A percentile compares a stretch with the other conserved stretches of the same genome.
Evolutionary conservation across 2,329 filamentous ascomycete species (phyloP).

Genomic region (Venturia aucupariae): DNA sequence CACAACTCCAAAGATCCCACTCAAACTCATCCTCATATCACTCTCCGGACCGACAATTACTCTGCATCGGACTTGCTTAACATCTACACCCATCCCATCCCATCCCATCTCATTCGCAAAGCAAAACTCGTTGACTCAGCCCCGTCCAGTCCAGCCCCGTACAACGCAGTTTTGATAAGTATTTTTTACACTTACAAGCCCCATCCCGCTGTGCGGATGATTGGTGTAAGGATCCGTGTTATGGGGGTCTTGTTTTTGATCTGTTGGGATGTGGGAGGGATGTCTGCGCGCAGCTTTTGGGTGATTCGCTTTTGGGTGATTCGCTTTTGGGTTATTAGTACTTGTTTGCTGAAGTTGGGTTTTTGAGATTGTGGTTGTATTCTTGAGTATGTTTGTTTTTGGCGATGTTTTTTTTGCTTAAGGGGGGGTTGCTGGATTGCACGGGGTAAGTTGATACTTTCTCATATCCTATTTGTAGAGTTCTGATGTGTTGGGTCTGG

Average conservation of each 20-base stretch:
- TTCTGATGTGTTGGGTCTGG: too few relatives aligned
- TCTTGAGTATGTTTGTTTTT: too few relatives aligned
- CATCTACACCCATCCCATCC: neutral
- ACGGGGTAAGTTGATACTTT: too few relatives aligned
- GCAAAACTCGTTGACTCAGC: neutral
- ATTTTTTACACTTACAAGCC: neutral
- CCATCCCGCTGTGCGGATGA: neutral
- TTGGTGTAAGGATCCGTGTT: neutral
- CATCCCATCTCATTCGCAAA: too few relatives aligned
- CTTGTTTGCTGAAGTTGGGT: neutral
- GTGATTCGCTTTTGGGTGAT: too few relatives aligned
- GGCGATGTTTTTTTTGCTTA: too few relatives aligned
- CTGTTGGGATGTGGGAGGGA: neutral
- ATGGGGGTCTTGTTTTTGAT: neutral
- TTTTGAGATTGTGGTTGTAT: too few relatives aligned
- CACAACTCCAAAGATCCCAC: neutral
- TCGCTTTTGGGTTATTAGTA: neutral
- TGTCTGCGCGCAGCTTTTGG: too few relatives aligned
- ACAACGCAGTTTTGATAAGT: neutral
- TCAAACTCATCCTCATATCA: neutral
- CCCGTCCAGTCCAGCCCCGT: neutral
- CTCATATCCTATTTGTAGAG: too few relatives aligned
- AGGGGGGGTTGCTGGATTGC: too few relatives aligned
- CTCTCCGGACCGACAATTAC: neutral
- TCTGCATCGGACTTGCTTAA: neutral